Evolutionary conservation across 2,329 filamentous ascomycete genomes (phyloP), one percentile per base, ranked within the genome.

Genomic region (Colletotrichum sp.): DNA sequence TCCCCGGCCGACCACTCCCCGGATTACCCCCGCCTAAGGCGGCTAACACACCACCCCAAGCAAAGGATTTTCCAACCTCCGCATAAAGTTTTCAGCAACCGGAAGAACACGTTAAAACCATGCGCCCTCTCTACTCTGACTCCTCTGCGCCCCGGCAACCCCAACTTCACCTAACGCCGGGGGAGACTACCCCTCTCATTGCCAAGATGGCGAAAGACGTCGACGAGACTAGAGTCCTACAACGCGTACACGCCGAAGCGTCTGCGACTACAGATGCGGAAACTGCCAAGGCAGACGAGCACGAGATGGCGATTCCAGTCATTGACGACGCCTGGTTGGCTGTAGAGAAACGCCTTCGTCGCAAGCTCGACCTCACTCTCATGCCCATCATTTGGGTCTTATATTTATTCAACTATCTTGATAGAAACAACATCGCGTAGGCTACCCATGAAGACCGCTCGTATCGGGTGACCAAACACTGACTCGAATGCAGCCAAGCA

Each of bases 311-410:
- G 44, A 12, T 52, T 22, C 62, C 34, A 39, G 62, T 44, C 6
- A 26, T 44, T 24, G 22, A 64, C 22, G 34, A 64, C 8, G 62
- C 62, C 15, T 64, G 62, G 62, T 22, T 62, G 13, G 65, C 65
- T n/a, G 32, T 10, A 26, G 65, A 68, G n/a, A 57, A 57, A 13
- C 65, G 65, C 2, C 36, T 81, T 7, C 79, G 80, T 5, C 75
- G 75, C 30, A 78, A 78, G 28, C 77, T 81, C 6, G 80, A 81
- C 55, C 57, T 78, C 64, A 81, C 79, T 1, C 64, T 81, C 13
- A 67, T 81, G 64, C 64, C 39, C 4, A 77, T 77, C 28, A 68
- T 67, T 15, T 67, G 39, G 39, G 52, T 67, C 18, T 16, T 71
- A 16, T 71, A 71, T 34, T 10, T 66, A 18, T 71, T 71, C 60